Evolutionary conservation across 306 rosid species (phyloP), one percentile per base, ranked within the genome.

Genomic region (Quercus agrifolia): DNA sequence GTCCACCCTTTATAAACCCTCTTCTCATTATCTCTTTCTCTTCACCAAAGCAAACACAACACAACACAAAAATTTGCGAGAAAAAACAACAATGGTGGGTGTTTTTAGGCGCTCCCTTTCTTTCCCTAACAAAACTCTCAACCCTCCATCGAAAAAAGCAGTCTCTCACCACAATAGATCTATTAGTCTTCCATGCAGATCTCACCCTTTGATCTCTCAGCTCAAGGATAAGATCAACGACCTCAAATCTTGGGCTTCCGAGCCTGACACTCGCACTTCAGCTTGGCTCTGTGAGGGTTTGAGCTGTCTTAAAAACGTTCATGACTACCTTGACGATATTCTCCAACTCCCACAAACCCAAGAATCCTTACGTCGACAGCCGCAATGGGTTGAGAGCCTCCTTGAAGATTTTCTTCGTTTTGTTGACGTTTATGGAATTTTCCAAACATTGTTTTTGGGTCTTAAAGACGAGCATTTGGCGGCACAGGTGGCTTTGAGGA

Each of bases 131-230:
- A 91, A 90, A 78, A 84, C 64, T 76, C 89, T 79, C 5, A 84
- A 81, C 88, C 91, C 90, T 85, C 87, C 89, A 66, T 66, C 81
- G 25, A 88, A 85, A 8, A 91, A 89, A 4, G 25, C 63, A 17
- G 73, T 92, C 25, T 91, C 97, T 13, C 91, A 87, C 83, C 97
- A 92, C 89, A 81, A 81, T 74, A 86, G 98, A 76, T 92, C 97
- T 83, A 84, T 92, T 78, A 91, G 94, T 92, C 97, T 94, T 35
- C 98, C 98, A 10, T 89, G 89, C 88, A 86, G 97, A 88, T 84
- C 98, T 4, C 98, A 92, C 82, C 98, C 95, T 2, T 38, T 91
- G 87, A 83, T 91, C 67, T 87, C 96, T n/a, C 93, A 85, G 76
- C 90, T 94, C 85, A 88, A 87, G 55, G 86, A 90, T 0, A 86